Conservation (phyloP, 1,139 yeast species). For the Blastobotrys proliferans region DNA sequence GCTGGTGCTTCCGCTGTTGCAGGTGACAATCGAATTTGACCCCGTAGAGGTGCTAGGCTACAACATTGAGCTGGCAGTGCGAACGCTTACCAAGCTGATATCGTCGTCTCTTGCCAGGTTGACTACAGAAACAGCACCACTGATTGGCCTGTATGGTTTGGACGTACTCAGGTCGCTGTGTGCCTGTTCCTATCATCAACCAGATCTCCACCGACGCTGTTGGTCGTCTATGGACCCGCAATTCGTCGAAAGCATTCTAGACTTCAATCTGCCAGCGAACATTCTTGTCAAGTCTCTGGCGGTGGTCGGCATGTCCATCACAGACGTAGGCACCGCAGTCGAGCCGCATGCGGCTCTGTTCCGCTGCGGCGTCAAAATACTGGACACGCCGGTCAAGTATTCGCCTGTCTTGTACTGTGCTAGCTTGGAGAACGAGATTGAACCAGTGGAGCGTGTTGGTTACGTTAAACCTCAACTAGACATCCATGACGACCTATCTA, state of each 20-base stretch:
- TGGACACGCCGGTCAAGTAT: too few species aligned
- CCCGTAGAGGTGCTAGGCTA: not conserved
- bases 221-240: conserved; percentile 18
- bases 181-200: not conserved
- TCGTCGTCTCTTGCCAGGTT: too few species aligned
- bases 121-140: too few species aligned
- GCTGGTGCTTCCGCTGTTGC: conserved; percentile 4
- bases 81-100: too few species aligned
- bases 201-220: conserved; percentile 9
- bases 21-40: conserved; percentile 2
- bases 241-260: conserved; percentile 14
- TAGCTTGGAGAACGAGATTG: not conserved
- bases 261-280: conserved; percentile 13
- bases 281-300: conserved; percentile 12
- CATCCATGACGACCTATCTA: not conserved
- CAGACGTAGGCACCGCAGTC: not conserved
- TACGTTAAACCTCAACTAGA: not conserved
- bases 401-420: not conserved
- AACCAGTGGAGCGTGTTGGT: not conserved
- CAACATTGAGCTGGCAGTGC: not conserved
- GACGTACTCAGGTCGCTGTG: conserved; percentile 1
- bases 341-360: too few species aligned
- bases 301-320: conserved; percentile 16
- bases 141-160: conserved; percentile 1
- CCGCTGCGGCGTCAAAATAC: too few species aligned